Evolutionary conservation across 495 filamentous ascomycete genomes (phyloP).

Genomic region (Lasiosphaeria ovina): DNA sequence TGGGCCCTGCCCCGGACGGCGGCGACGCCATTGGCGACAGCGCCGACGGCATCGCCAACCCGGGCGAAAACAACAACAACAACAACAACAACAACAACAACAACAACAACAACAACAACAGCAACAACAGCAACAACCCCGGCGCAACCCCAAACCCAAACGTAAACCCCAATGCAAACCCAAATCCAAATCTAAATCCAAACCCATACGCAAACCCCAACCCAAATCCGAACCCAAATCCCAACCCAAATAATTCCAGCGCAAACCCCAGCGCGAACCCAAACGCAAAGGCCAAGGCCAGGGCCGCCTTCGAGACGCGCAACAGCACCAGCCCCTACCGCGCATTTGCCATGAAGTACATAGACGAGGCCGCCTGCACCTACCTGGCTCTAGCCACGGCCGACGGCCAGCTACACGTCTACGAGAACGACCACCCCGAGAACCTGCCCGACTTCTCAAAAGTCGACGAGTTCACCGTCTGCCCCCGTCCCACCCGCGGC

Average conservation of each 20-base stretch:
- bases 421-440: constrained; percentile 85
- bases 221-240: no score
- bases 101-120: no score
- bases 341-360: constrained; percentile 77
- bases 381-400: constrained; percentile 81
- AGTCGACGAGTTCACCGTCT: constrained; percentile 68
- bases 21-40: not conserved
- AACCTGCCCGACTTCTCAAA: constrained; percentile 71
- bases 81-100: no score
- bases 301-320: constrained; percentile 45
- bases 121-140: no score
- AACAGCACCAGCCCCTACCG: constrained; percentile 50
- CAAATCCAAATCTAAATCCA: no score
- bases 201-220: no score
- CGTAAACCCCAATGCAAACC: no score
- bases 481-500: constrained; percentile 53
- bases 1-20: not conserved
- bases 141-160: no score
- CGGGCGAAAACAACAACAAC: not conserved
- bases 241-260: not conserved
- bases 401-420: constrained; percentile 74
- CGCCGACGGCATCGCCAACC: constrained; percentile 10
- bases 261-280: not conserved
- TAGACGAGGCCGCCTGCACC: constrained; percentile 62
- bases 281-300: constrained; percentile 1